Evolutionary conservation across 306 rosid genomes (phyloP), one percentile per base, ranked within the genome.

Genomic region (Casuarina cunninghamiana): DNA sequence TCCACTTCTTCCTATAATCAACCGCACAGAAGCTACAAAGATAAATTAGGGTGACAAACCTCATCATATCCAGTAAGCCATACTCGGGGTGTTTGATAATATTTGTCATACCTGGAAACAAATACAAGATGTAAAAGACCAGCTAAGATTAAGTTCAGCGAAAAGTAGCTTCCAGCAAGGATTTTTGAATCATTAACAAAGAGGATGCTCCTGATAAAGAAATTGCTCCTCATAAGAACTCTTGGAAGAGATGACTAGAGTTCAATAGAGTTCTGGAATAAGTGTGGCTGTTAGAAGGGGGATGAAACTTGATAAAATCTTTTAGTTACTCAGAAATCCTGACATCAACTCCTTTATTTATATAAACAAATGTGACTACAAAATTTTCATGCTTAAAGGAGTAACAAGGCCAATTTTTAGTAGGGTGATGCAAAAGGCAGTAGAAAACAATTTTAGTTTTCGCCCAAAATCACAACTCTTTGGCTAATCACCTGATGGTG

Each of bases 41-140:
- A 16, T 66, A 7, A 65, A n/a, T 43, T 73, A 58, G 43, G 76
- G 80, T n/a, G 50, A 77, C 88, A 60, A 77, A 86, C 97, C 97
- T 93, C 99, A 66, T 93, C 99, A 74, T 91, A 90, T 1, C 99
- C 97, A 73, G 97, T 94, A 78, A 94, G 97, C 98, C 98, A 94
- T 70, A 94, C 97, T 49, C 98, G 91, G 57, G 98, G 98, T 61
- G 98, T 92, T 81, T 94, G 98, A 83, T 94, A 94, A 85, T 94
- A 94, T 83, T 94, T 90, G 82, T 93, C 99, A 77, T 95, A 93
- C 87, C 97, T 93, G 85, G 81, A 73, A 84, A 72, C 10, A 65
- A 66, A 62, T 19, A 41, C 45, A 16, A 19, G 71, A 66, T 10
- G 3, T 16, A 44, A 39, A 6, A 7, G 32, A 42, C 49, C 21